Evolutionary conservation across 768 basidiomycete species (phyloP).

Genomic region (Exsudoporus frostii): DNA sequence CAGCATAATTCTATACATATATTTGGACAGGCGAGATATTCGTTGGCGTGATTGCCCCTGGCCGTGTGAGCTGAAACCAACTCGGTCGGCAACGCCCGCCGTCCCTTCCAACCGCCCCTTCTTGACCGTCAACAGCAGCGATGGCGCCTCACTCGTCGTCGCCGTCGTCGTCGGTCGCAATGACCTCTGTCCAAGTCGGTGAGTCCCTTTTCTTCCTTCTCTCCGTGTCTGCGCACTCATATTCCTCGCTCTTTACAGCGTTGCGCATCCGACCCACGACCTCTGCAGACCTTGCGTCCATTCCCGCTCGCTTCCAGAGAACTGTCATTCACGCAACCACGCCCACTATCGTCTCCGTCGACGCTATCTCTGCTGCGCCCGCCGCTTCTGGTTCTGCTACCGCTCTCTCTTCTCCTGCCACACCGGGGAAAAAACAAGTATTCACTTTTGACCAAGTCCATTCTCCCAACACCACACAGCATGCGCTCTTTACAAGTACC

Average conservation of each 20-base stretch:
- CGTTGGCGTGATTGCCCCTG: background rate
- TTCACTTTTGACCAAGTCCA: constrained; percentile 97
- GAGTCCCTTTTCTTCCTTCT: constrained; percentile 34
- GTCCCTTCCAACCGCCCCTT: constrained; percentile 23
- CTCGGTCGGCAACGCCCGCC: constrained; percentile 29
- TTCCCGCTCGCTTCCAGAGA: constrained; percentile 93
- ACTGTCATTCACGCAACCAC: constrained; percentile 79
- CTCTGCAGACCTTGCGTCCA: constrained; percentile 75
- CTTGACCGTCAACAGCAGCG: constrained; percentile 31
- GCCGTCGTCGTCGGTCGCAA: constrained; percentile 54
- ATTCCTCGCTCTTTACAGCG: constrained; percentile 44
- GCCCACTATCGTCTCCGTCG: constrained; percentile 76
- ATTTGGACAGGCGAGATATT: background rate
- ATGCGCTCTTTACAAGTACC: constrained; percentile 80
- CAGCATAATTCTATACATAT: constrained; percentile 30
- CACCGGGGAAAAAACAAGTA: constrained; percentile 69
- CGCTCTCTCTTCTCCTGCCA: constrained; percentile 43
- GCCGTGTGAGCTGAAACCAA: constrained; percentile 26
- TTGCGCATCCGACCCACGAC: constrained; percentile 90
- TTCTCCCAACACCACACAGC: constrained; percentile 79
- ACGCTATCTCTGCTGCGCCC: constrained; percentile 56
- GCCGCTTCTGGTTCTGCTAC: constrained; percentile 49
- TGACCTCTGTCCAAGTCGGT: constrained; percentile 95
- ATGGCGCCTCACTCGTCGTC: constrained; percentile 74
- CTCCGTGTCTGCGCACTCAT: background rate